Percentiles rank a stretch among this genome's conserved stretches.
These are phyloP conservation scores for Leccinum incarnatum DNA, from an alignment of 768 basidiomycete genomes.

Conservation along the genomic window DNA sequence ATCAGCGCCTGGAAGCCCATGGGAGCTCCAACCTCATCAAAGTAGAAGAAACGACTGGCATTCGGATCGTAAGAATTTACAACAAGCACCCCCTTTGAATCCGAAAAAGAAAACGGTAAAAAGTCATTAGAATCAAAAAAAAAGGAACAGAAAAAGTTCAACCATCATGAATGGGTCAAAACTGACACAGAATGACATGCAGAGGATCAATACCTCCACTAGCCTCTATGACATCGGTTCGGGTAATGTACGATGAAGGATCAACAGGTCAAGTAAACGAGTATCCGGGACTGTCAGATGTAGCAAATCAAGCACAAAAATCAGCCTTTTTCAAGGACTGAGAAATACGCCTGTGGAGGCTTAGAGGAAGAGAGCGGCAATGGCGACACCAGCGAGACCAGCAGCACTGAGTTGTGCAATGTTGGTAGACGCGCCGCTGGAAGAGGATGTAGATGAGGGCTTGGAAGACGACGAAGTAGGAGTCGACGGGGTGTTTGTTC, in stretches of 20 bases:
- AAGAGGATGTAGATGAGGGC: slow-evolving; percentile 27
- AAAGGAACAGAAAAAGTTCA: slow-evolving; percentile 1
- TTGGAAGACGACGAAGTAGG: not conserved
- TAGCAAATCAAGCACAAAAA: slow-evolving; percentile 19
- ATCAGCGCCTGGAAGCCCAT: not conserved
- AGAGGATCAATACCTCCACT: slow-evolving; percentile 3
- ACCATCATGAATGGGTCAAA: not conserved
- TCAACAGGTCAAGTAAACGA: slow-evolving; percentile 2
- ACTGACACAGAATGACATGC: not conserved
- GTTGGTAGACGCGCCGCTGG: slow-evolving; percentile 41
- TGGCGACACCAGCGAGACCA: slow-evolving; percentile 35
- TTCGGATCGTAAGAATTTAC: slow-evolving; percentile 18
- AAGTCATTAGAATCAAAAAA: slow-evolving; percentile 1
- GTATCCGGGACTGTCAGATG: slow-evolving; percentile 14
- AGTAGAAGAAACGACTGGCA: not conserved
- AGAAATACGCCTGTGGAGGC: not conserved
- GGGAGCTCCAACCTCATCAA: not conserved
- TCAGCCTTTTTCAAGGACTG: slow-evolving; percentile 13
- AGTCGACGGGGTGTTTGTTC: slow-evolving; percentile 1
- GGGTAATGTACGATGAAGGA: slow-evolving; percentile 20
- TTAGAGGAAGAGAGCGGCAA: slow-evolving; percentile 41
- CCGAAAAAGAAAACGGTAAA: slow-evolving; percentile 7
- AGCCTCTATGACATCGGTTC: slow-evolving; percentile 3
- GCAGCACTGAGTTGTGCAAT: slow-evolving; percentile 42
- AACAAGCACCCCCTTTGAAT: slow-evolving; percentile 16